A percentile compares a stretch with the other conserved stretches of the same genome.
These are phyloP conservation scores for Colletotrichum agaves DNA, from an alignment of 2,329 filamentous ascomycete species.

Conservation along the genomic window DNA sequence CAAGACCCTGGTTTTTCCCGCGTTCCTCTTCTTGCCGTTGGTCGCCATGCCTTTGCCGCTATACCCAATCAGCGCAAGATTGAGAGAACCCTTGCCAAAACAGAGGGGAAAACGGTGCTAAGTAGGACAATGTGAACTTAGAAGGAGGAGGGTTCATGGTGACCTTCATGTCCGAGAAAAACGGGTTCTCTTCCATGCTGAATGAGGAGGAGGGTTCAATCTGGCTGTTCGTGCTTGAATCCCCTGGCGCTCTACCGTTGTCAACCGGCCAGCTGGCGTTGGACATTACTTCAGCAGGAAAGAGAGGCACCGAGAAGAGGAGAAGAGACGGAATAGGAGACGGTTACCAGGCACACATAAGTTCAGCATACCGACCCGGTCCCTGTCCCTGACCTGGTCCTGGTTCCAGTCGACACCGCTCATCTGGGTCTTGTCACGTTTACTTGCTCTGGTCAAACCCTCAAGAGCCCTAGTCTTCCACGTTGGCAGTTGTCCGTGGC, in stretches of 20 bases:
- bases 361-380: neutral
- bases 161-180: too few relatives aligned
- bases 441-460: neutral
- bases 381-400: constrained; percentile 11
- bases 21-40: constrained; percentile 13
- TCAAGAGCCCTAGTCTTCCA: constrained; percentile 2
- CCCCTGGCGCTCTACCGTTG: neutral
- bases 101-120: neutral
- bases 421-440: constrained; percentile 24
- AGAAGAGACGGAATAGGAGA: constrained; percentile 1
- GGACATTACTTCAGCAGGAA: neutral
- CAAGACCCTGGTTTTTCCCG: constrained; percentile 11
- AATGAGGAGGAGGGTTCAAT: too few relatives aligned
- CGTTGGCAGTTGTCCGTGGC: neutral
- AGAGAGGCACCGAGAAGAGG: neutral
- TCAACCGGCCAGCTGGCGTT: neutral
- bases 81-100: neutral
- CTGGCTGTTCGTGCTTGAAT: too few relatives aligned
- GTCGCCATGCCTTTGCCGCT: neutral
- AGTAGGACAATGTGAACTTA: neutral
- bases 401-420: constrained; percentile 24
- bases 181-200: too few relatives aligned
- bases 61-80: constrained; percentile 12
- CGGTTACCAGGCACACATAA: constrained; percentile 4
- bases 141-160: too few relatives aligned